Base-by-base conservation (phyloP, 306 rosid genomes). In the Lupinus albus region DNA sequence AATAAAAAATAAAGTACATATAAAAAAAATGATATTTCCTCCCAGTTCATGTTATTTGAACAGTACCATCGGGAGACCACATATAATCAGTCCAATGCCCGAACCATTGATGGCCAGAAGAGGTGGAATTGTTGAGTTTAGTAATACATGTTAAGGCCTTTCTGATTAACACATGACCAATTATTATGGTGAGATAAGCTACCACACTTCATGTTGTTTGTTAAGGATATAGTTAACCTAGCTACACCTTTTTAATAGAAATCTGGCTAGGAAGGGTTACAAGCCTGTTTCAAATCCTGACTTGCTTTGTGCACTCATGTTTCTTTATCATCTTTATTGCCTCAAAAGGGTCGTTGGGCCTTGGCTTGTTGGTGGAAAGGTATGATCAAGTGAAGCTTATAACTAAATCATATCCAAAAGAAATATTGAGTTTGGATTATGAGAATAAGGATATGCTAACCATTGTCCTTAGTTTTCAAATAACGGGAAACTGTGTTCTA, bases 321-420 rank as follows among this genome's bases (percentile, higher is more conserved):
- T 12, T 3, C 54, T 55, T 25, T 38, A 52, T 53, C 25, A 12
- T 57, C 36, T 57, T 70, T 18, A 12, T 47, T 46, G 25, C 67
- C 49, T 70, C 35, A 39, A 41, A 53, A 53, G 53, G 63, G 63
- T 12, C 35, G 46, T 30, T 5, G 8, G 21, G 48, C 48, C 48
- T 32, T 70, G 28, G 53, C 58, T 32, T 30, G 20, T 14, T 14
- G 35, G 47, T n/a, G 8, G 47, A 16, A 6, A 17, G 3, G 35
- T 56, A 30, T 17, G 5, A 44, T 13, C 2, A 12, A 53, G 38
- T n/a, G 44, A 68, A 9, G 25, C 32, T 15, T 41, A 57, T 70
- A n/a, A 21, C 21, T 46, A 45, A 3, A 12, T 20, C 20, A 32
- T 57, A 71, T 33, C 59, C 39, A n/a, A 5, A 9, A 2, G 66